Base-by-base conservation (phyloP, 176 grass and related monocot genomes). In the Olyra latifolia region DNA sequence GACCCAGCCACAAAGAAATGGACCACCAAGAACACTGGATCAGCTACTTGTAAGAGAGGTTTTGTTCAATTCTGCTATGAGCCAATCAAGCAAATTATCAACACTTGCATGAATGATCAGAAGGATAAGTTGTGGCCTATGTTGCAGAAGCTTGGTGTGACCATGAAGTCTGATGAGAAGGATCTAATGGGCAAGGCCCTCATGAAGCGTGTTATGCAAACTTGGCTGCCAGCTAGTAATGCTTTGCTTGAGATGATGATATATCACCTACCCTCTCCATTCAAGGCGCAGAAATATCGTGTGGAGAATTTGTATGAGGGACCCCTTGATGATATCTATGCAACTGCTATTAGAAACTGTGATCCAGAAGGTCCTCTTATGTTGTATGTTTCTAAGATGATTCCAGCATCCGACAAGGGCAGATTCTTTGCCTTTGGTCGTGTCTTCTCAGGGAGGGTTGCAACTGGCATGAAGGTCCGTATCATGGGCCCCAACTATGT, bases 381-480 rank as follows among this genome's bases (percentile, higher is more conserved):
- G 91, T 43, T 97, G n/a, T 97, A 97, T 49, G 93, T 97, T 41
- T 96, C 93, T 10, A 96, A 96, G 83, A 96, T 96, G 93, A 96
- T 96, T 90, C 93, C 93, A 12, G 90, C 93, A 30, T 97, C 93
- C 69, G 90, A 97, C 43, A 97, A 93, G 70, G 93, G 90, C 10
- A 89, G 93, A 19, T 97, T 97, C 80, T 94, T 87, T 91, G 92
- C 92, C 10, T 94, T 94, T 47, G 92, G 90, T 4, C 88, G 88
- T 69, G 93, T 97, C 15, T 97, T 97, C 15, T 62, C 90, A 22
- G 93, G 93, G 12, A 97, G 35, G 79, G 85, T 93, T 12, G 85
- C 90, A 15, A 93, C 93, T n/a, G 90, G 93, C 17, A 86, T 87
- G 90, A 97, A 97, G 88, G 93, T 97, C 46, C 85, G 90, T 22